Percentiles rank a stretch among this genome's conserved stretches.
Evolutionary conservation across 148 eudicot species (phyloP).

Genomic region (Vaccinium darrowii): DNA sequence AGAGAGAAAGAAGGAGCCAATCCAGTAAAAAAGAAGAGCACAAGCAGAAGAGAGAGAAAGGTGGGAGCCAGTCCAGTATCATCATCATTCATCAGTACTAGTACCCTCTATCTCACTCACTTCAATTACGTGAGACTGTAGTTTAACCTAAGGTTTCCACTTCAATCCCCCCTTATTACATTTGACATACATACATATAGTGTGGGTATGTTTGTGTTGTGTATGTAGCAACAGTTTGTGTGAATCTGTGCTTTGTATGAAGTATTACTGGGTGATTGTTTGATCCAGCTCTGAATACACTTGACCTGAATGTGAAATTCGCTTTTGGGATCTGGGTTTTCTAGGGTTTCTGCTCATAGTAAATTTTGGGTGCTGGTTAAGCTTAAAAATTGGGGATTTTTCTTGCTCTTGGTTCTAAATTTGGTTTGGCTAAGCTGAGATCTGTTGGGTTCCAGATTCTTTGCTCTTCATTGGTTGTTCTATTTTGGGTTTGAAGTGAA

Average conservation of each 20-base stretch:
- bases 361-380: slow-evolving; percentile 11
- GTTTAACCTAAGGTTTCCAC: slow-evolving; percentile 14
- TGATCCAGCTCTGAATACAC: not conserved
- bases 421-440: slow-evolving; percentile 15
- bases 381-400: slow-evolving; percentile 20
- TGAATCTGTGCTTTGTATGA: not conserved
- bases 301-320: slow-evolving; percentile 7
- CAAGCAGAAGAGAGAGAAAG: not conserved
- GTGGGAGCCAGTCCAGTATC: not conserved
- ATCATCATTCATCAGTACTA: not conserved
- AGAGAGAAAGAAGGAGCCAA: not conserved
- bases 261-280: not conserved
- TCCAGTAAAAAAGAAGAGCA: slow-evolving; percentile 15
- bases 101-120: slow-evolving; percentile 1
- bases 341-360: slow-evolving; percentile 18
- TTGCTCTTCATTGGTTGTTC: not conserved
- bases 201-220: not conserved
- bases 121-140: slow-evolving; percentile 17
- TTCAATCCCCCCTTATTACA: not conserved
- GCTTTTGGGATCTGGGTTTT: slow-evolving; percentile 16
- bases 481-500: not conserved
- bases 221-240: not conserved
- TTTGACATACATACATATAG: not conserved
- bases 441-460: slow-evolving; percentile 20
- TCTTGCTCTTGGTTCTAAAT: not conserved